These are phyloP conservation scores for Aspergillus fischeri DNA, from an alignment of 2,329 filamentous ascomycete genomes.

Conservation along the genomic window DNA sequence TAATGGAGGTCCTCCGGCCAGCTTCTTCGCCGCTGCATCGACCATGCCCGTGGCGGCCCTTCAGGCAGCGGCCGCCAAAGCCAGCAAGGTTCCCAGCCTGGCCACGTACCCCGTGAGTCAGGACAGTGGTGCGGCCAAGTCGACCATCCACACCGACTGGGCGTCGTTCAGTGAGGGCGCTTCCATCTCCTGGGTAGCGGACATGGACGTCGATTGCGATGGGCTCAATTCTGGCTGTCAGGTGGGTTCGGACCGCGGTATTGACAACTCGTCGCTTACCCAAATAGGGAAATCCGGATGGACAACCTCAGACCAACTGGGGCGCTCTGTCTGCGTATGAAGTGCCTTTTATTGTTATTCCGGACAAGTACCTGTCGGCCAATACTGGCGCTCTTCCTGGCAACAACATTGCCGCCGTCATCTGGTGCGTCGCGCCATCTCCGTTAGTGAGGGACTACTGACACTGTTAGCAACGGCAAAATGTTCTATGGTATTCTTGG, in stretches of 20 bases:
- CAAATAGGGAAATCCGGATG: conserved; percentile 25
- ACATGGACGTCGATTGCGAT: conserved; percentile 34
- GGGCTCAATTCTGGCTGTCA: conserved; percentile 25
- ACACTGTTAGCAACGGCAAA: conserved; percentile 20
- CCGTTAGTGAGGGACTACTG: background rate
- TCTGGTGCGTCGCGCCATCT: conserved; percentile 17
- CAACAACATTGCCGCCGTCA: conserved; percentile 28
- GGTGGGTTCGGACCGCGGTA: conserved; percentile 2
- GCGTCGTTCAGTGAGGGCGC: conserved; percentile 22
- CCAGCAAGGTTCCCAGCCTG: conserved; percentile 18
- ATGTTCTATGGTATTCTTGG: conserved; percentile 34
- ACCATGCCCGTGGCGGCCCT: conserved; percentile 22
- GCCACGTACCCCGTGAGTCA: conserved; percentile 23
- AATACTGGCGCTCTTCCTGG: conserved; percentile 19
- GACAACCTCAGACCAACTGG: conserved; percentile 23
- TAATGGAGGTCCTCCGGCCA: conserved; percentile 19
- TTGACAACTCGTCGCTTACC: background rate
- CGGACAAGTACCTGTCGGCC: conserved; percentile 21
- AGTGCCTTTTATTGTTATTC: conserved; percentile 30
- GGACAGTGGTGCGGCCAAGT: conserved; percentile 12
- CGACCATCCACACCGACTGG: conserved; percentile 29
- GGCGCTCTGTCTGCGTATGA: conserved; percentile 29
- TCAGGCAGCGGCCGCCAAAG: conserved; percentile 20
- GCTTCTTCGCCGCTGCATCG: conserved; percentile 23
- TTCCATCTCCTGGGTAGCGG: conserved; percentile 25